Conservation (phyloP, 495 filamentous ascomycete genomes). For the Talaromyces proteolyticus region DNA sequence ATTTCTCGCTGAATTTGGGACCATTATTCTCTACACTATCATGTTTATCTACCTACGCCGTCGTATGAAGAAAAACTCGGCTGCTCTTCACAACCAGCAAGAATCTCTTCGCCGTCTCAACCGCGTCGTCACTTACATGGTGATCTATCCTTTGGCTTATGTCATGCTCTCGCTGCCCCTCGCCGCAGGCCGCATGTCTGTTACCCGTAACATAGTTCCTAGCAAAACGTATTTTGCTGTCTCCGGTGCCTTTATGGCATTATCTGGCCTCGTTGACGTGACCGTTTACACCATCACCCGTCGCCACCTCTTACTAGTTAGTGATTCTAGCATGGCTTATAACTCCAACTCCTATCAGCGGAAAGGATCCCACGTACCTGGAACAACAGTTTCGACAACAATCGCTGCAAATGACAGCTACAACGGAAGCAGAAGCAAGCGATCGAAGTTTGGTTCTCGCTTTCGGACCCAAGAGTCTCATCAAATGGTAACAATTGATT, state of each 20-base stretch:
- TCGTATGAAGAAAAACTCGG: slow-evolving; percentile 34
- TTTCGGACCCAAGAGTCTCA: not conserved
- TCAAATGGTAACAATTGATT: not conserved
- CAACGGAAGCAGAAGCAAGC: not conserved
- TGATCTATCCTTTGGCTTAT: slow-evolving; percentile 72
- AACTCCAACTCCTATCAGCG: slow-evolving; percentile 15
- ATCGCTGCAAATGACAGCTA: not conserved
- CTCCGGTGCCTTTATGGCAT: slow-evolving; percentile 65
- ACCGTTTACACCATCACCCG: slow-evolving; percentile 54
- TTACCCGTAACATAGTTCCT: slow-evolving; percentile 11
- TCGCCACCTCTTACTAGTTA: slow-evolving; percentile 30
- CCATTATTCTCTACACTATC: slow-evolving; percentile 57
- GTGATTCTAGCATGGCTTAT: slow-evolving; percentile 27
- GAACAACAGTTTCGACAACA: not conserved
- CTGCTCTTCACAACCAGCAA: slow-evolving; percentile 27
- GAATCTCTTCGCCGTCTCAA: slow-evolving; percentile 34
- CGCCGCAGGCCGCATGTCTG: slow-evolving; percentile 48
- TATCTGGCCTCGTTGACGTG: slow-evolving; percentile 70
- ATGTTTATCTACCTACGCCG: slow-evolving; percentile 57
- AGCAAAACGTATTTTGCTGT: slow-evolving; percentile 61
- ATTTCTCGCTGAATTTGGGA: slow-evolving; percentile 64
- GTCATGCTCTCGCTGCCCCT: slow-evolving; percentile 66
- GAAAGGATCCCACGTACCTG: not conserved
- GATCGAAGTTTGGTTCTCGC: not conserved
- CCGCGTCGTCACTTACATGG: slow-evolving; percentile 59